These are phyloP conservation scores for Penicillium sp. DNA, from an alignment of 2,329 filamentous ascomycete genomes.

Conservation along the genomic window DNA sequence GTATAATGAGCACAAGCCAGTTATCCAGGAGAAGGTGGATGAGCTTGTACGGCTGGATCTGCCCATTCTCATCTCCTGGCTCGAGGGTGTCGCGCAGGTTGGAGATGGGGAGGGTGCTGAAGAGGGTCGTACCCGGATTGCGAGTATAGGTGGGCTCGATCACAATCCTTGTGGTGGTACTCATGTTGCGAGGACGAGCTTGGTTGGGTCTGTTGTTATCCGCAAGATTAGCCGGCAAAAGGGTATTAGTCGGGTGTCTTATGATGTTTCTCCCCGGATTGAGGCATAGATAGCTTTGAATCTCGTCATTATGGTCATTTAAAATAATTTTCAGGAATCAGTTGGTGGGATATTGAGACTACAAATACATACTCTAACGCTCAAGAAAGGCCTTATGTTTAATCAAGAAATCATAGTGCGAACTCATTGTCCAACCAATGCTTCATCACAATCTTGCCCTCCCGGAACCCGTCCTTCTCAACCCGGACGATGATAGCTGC, in stretches of 20 bases:
- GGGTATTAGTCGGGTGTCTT: conserved; percentile 30
- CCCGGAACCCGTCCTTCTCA: conserved; percentile 64
- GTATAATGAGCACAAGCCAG: conserved; percentile 29
- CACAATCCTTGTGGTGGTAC: conserved; percentile 33
- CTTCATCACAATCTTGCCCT: conserved; percentile 72
- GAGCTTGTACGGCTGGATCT: conserved; percentile 24
- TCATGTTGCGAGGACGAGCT: conserved; percentile 25
- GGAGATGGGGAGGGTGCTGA: conserved; percentile 15
- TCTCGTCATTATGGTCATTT: background rate
- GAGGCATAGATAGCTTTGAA: conserved; percentile 1
- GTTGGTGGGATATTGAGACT: background rate
- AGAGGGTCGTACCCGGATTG: conserved; percentile 21
- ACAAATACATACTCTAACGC: conserved; percentile 4
- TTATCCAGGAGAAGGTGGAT: conserved; percentile 30
- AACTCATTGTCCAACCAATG: conserved; percentile 83
- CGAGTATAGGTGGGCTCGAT: conserved; percentile 31
- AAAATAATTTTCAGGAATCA: background rate
- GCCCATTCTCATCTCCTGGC: conserved; percentile 26
- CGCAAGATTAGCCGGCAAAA: conserved; percentile 32
- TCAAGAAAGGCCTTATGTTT: background rate
- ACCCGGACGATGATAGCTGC: conserved; percentile 84
- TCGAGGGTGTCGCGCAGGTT: conserved; percentile 20
- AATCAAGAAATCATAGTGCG: conserved; percentile 46
- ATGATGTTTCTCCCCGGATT: conserved; percentile 22
- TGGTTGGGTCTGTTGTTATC: conserved; percentile 26